A percentile compares a stretch with the other conserved stretches of the same genome.
Conservation (phyloP, 169 alveolate genomes). For the Neospora caninum region DNA sequence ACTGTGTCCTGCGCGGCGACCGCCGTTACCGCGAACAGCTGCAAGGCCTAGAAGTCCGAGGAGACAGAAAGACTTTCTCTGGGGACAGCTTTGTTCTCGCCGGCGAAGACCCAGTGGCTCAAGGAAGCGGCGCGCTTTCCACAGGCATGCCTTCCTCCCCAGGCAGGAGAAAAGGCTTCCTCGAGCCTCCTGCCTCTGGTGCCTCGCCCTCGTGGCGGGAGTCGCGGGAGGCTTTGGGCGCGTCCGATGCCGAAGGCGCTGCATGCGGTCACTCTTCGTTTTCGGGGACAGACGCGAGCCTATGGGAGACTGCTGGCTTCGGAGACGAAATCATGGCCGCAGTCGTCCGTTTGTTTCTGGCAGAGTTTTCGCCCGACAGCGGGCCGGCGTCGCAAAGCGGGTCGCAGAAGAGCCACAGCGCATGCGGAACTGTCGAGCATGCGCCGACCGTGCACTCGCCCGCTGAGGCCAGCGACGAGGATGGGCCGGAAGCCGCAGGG, state of each 20-base stretch:
- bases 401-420: background rate
- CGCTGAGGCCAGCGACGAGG: too few relatives aligned
- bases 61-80: background rate
- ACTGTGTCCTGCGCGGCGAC: constrained; percentile 58
- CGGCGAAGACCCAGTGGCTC: background rate
- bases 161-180: too few relatives aligned
- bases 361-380: background rate
- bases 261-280: background rate
- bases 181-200: too few relatives aligned
- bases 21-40: constrained; percentile 52
- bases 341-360: background rate
- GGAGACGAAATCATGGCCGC: constrained; percentile 11
- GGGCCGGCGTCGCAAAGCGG: background rate
- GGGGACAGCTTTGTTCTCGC: background rate
- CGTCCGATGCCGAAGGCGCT: background rate
- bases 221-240: background rate
- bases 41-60: background rate
- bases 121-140: too few relatives aligned
- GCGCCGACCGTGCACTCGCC: too few relatives aligned
- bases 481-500: too few relatives aligned
- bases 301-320: background rate
- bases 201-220: too few relatives aligned
- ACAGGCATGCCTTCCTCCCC: too few relatives aligned
- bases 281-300: background rate
- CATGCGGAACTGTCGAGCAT: background rate